Base-by-base conservation (phyloP, 768 basidiomycete genomes). In the Ephemerocybe angulata region DNA sequence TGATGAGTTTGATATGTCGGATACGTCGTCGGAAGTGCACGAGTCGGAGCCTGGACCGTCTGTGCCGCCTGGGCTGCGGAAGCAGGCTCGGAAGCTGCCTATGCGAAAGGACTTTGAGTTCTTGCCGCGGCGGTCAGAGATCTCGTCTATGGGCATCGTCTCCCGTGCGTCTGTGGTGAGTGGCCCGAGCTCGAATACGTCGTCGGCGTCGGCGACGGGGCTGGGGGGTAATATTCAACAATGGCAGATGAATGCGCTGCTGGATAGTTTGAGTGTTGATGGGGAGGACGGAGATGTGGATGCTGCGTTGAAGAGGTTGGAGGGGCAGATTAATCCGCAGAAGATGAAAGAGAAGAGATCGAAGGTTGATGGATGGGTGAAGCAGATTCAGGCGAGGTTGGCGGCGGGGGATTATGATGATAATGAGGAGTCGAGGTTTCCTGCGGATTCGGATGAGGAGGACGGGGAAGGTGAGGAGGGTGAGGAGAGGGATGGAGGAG, bases 311-410 rank as follows among this genome's bases (percentile, higher is more conserved):
- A 76, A 80, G 22, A 76, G 88, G 12, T 78, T 97, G 35, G 93
- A 96, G 68, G 94, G 93, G 0, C 85, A 92, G 65, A 89, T 94
- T 52, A 91, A 92, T 66, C 80, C 80, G 0, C 75, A 83, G 56
- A 79, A 81, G 63, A 82, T 87, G 65, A 76, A 82, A 58, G 87
- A 84, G 60, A 90, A 86, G 62, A 80, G 80, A 31, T 77, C 77
- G 46, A 91, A 92, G 66, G 89, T 94, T 3, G 85, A 93, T 64
- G 83, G 84, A 2, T 93, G 91, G 91, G 83, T 92, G 46, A 80
- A 81, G 58, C 80, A 79, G 11, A 86, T 92, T 30, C 83, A 82
- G 60, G 79, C 85, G 49, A 78, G 90, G 27, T 72, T 87, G 68
- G 79, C 75, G 7, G 78, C 78, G 19, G 85, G 85, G 0, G 85